Percentiles rank a stretch among this genome's conserved stretches.
These are phyloP conservation scores for Neurospora sp. DNA, from an alignment of 495 filamentous ascomycete genomes.

Conservation along the genomic window DNA sequence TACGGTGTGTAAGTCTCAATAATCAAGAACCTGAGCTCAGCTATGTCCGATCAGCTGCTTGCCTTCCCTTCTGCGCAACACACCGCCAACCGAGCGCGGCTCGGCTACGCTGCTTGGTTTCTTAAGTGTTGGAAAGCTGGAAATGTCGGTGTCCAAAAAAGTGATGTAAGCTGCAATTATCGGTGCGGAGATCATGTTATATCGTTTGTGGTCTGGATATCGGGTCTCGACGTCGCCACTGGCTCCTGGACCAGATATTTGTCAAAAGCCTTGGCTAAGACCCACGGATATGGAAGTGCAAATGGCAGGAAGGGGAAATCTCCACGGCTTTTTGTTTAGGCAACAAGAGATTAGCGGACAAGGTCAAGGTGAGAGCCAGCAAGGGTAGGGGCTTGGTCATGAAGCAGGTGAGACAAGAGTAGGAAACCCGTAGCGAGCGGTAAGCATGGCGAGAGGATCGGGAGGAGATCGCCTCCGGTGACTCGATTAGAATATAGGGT, in stretches of 20 bases:
- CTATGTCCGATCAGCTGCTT: neutral
- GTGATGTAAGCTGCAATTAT: neutral
- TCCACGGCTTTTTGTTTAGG: neutral
- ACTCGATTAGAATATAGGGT: neutral
- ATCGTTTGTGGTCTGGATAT: neutral
- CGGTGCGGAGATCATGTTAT: neutral
- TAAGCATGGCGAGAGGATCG: neutral
- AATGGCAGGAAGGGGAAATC: neutral
- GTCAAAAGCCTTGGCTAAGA: neutral
- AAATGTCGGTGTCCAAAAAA: neutral
- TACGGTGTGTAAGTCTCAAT: neutral
- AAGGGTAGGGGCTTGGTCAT: neutral
- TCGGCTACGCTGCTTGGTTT: neutral
- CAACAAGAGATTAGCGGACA: neutral
- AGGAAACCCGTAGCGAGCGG: neutral
- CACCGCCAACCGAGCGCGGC: neutral
- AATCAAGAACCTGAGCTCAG: neutral
- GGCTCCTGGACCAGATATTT: neutral
- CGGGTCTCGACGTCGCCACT: neutral
- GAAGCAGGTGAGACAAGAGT: neutral
- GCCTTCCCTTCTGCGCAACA: neutral
- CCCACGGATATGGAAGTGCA: neutral
- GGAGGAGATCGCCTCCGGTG: neutral
- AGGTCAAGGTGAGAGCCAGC: neutral
- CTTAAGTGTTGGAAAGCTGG: neutral